Percentiles rank a stretch among this genome's conserved stretches.
These are phyloP conservation scores for Colletotrichum lindemuthianum DNA, from an alignment of 2,329 filamentous ascomycete species.

Conservation along the genomic window DNA sequence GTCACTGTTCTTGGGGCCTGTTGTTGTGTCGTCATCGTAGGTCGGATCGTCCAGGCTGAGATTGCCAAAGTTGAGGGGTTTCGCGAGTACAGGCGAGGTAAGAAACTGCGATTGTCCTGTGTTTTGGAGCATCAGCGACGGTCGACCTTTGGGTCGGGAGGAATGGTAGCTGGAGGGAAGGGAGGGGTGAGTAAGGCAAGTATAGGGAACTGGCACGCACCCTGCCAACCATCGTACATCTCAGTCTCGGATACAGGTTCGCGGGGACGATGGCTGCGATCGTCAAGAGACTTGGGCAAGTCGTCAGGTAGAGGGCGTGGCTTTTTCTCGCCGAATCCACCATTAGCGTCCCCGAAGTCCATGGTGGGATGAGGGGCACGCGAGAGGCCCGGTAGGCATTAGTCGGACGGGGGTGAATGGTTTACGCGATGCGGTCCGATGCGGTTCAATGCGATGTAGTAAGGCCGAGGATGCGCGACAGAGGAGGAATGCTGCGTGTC, in stretches of 20 bases:
- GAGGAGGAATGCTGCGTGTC: background rate
- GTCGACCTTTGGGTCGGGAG: background rate
- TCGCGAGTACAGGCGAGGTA: constrained; percentile 84
- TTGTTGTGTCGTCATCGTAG: constrained; percentile 71
- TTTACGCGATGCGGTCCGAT: constrained; percentile 24
- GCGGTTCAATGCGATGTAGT: constrained; percentile 17
- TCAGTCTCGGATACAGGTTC: constrained; percentile 85
- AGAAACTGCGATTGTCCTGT: constrained; percentile 95
- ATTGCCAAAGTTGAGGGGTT: constrained; percentile 83
- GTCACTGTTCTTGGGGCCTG: constrained; percentile 78
- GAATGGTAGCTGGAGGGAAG: constrained; percentile 5
- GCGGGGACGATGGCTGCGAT: constrained; percentile 76
- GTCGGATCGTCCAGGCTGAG: constrained; percentile 82
- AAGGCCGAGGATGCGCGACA: background rate
- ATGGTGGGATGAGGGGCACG: constrained; percentile 59
- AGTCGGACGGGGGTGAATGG: constrained; percentile 26
- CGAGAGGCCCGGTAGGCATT: constrained; percentile 34
- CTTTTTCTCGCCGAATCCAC: constrained; percentile 53
- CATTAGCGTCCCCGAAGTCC: constrained; percentile 65
- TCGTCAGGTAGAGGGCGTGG: constrained; percentile 77
- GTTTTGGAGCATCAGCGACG: constrained; percentile 28
- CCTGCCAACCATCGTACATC: constrained; percentile 99
- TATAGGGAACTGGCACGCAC: constrained; percentile 52
- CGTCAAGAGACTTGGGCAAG: constrained; percentile 90
- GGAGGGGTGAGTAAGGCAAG: background rate